Conservation (phyloP, 2,329 filamentous ascomycete species). For the Ophiostoma tasmaniense region DNA sequence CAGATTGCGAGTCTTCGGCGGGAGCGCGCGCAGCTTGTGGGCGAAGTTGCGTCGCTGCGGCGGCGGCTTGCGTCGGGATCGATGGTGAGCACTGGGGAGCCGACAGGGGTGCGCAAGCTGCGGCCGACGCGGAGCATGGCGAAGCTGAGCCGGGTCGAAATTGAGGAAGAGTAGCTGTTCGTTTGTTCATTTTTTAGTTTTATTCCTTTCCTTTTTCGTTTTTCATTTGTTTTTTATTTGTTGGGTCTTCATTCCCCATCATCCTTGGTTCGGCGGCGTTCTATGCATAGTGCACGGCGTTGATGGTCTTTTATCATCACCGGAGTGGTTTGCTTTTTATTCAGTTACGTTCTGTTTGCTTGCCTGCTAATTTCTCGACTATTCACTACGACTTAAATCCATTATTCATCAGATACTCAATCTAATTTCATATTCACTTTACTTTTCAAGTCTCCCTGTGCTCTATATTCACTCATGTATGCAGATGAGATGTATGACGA, state of each 20-base stretch:
- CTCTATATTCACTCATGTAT: neutral
- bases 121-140: neutral
- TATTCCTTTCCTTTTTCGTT: neutral
- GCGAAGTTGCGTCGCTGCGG: constrained; percentile 13
- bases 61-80: constrained; percentile 4
- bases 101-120: neutral
- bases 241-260: neutral
- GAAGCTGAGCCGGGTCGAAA: neutral
- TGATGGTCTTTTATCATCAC: neutral
- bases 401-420: neutral
- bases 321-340: neutral
- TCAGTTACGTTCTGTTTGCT: neutral
- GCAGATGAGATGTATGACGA: neutral
- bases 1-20: constrained; percentile 10
- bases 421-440: neutral
- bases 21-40: constrained; percentile 9
- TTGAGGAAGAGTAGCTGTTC: neutral
- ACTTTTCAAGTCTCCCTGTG: neutral
- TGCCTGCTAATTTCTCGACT: neutral
- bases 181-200: neutral
- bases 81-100: neutral
- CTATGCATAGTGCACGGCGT: neutral
- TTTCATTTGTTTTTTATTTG: neutral
- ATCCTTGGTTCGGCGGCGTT: neutral
- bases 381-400: neutral